phyloP scores from a whole-genome alignment of 257 asterid species.

The Catharanthus roseus region DNA sequence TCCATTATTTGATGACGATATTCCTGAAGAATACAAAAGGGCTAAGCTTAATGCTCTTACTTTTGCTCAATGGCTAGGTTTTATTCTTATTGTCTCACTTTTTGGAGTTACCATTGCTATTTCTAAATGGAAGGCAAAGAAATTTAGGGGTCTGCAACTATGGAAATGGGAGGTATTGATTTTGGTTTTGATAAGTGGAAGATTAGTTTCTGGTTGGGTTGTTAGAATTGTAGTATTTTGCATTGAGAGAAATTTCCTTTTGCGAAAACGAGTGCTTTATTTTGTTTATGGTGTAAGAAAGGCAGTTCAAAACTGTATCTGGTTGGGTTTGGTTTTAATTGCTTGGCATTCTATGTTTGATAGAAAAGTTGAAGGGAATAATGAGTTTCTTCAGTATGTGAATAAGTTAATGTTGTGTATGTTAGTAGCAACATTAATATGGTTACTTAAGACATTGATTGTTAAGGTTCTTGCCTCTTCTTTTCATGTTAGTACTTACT shows the following conservation, averaged over 20 bases:
- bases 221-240: slow-evolving; percentile 58
- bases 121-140: slow-evolving; percentile 25
- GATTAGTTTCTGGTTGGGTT: slow-evolving; percentile 83
- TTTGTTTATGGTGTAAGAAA: slow-evolving; percentile 77
- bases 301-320: slow-evolving; percentile 81
- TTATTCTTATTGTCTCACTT: slow-evolving; percentile 42
- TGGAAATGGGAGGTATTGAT: slow-evolving; percentile 87
- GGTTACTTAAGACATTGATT: slow-evolving; percentile 87
- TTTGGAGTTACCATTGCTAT: slow-evolving; percentile 40
- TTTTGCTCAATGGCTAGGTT: slow-evolving; percentile 55
- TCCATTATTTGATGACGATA: slow-evolving; percentile 61
- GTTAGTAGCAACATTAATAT: slow-evolving; percentile 60
- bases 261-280: slow-evolving; percentile 71
- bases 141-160: slow-evolving; percentile 45
- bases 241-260: slow-evolving; percentile 67
- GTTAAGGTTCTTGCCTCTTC: slow-evolving; percentile 91
- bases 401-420: slow-evolving; percentile 70
- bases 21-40: slow-evolving; percentile 57
- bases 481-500: slow-evolving; percentile 92
- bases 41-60: slow-evolving; percentile 39
- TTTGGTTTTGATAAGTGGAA: slow-evolving; percentile 75
- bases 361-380: slow-evolving; percentile 40
- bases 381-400: slow-evolving; percentile 43
- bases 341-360: slow-evolving; percentile 88
- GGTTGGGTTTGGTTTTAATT: slow-evolving; percentile 75